Conservation (phyloP, 352 stramenopile genomes). For the Phytophthora constricta region DNA sequence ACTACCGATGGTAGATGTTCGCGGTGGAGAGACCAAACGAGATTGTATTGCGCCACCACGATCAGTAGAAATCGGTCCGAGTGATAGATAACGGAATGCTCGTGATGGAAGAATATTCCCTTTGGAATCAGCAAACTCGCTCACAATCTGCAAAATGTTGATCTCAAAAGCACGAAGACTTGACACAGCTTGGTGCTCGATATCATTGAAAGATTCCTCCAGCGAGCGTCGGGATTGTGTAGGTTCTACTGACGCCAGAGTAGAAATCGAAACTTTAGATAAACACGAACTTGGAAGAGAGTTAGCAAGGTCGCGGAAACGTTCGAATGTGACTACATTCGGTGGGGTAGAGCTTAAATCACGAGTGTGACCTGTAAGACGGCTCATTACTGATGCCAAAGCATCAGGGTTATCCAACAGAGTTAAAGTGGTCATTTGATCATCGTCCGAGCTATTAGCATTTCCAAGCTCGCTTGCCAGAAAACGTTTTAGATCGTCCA, state of each 20-base stretch:
- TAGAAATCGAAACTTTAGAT: neutral
- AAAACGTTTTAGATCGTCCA: conserved; percentile 36
- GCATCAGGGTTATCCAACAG: conserved; percentile 28
- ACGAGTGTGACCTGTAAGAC: conserved; percentile 22
- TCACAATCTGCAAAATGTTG: conserved; percentile 39
- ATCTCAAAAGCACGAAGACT: conserved; percentile 47
- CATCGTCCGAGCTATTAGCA: conserved; percentile 1
- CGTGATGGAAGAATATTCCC: conserved; percentile 31
- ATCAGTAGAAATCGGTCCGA: neutral
- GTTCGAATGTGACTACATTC: conserved; percentile 25
- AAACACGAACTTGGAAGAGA: conserved; percentile 5
- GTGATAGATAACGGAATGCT: conserved; percentile 41
- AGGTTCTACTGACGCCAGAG: neutral
- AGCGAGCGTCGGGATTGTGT: neutral
- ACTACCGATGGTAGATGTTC: conserved; percentile 3
- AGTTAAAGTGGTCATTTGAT: neutral
- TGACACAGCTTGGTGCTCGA: conserved; percentile 10
- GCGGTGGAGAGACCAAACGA: conserved; percentile 13
- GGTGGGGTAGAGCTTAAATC: no score
- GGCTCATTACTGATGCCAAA: conserved; percentile 18
- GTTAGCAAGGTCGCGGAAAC: conserved; percentile 24
- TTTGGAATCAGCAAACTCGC: conserved; percentile 22
- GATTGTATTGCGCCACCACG: neutral
- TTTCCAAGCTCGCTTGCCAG: conserved; percentile 12
- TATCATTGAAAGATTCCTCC: neutral